Evolutionary conservation across 768 basidiomycete genomes (phyloP), one percentile per base, ranked within the genome.

Genomic region (Tulasnella sp.): DNA sequence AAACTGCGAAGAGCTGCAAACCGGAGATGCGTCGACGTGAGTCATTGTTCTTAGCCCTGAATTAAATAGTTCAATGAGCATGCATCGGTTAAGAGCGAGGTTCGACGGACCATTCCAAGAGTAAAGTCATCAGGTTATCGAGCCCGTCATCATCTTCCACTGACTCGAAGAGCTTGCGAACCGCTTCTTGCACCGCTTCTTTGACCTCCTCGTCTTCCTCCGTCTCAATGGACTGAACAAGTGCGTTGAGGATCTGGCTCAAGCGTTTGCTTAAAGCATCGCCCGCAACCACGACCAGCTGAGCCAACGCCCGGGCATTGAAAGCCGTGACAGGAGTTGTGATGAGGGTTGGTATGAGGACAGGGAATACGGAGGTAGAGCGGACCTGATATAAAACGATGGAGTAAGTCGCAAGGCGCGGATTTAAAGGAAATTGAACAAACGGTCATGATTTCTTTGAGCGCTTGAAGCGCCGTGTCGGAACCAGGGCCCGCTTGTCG

Each of bases 331-430:
- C 97, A 0, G 96, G 98, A 9, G 89, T 89, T 5, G 93, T 89
- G 55, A 93, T 96, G 79, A 99, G 86, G 0, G 96, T 97, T 0
- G 96, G 98, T 78, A 99, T 94, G 77, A 99, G 86, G 26, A 98
- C 93, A 0, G 98, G 98, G 93, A 99, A 99, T 51, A 99, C 96
- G 13, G 93, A 95, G 55, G 92, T 88, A 18, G 97, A 94, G 51
- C 96, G 94, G 81, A 98, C 93, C 93, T 96, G 83, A 70, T 48
- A 79, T 57, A 69, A 23, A 42, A 48, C 32, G 75, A 81, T 76
- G 74, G 75, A 44, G 46, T 76, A 42, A 79, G 42, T 26, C 44
- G 32, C 42, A 5, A 44, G 67, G 26, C 75, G 80, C 46, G 61
- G 40, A 29, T 7, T 70, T 37, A 46, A 15, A 20, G 48, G n/a